phyloP scores from a whole-genome alignment of 805 yeast genomes.

The Pichia kluyveri region DNA sequence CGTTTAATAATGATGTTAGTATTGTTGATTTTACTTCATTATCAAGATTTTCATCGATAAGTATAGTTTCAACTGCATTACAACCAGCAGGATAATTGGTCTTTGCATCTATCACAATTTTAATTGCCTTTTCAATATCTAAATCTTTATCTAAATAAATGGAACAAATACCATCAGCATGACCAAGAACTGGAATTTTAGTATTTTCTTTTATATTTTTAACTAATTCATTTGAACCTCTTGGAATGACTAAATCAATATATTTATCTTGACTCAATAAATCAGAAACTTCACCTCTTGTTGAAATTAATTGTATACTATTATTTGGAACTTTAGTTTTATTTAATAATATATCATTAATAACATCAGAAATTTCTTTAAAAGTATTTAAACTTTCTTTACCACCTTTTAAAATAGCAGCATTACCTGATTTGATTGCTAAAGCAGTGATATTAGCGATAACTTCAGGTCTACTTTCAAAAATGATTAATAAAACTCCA shows the following conservation, averaged over 20 bases:
- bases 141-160: conserved; percentile 74
- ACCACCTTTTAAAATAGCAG: conserved; percentile 96
- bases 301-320: conserved; percentile 79
- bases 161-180: conserved; percentile 96
- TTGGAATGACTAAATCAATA: conserved; percentile 92
- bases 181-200: conserved; percentile 95
- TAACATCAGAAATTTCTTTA: conserved; percentile 65
- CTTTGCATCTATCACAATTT: conserved; percentile 76
- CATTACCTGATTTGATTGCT: conserved; percentile 93
- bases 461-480: conserved; percentile 96
- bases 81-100: conserved; percentile 99
- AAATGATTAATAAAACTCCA: conserved; percentile 86
- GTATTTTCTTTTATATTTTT: conserved; percentile 78
- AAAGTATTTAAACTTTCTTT: conserved; percentile 86
- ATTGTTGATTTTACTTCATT: conserved; percentile 14
- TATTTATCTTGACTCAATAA: conserved; percentile 76
- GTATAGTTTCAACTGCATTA: conserved; percentile 85
- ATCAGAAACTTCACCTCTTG: conserved; percentile 85
- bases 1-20: conserved; percentile 36
- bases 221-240: conserved; percentile 94
- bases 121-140: conserved; percentile 66
- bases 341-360: conserved; percentile 44
- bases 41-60: conserved; percentile 43
- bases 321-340: conserved; percentile 68
- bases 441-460: conserved; percentile 95